A percentile compares a stretch with the other conserved stretches of the same genome.
These are phyloP conservation scores for Suillus decipiens DNA, from an alignment of 768 basidiomycete species.

Conservation along the genomic window DNA sequence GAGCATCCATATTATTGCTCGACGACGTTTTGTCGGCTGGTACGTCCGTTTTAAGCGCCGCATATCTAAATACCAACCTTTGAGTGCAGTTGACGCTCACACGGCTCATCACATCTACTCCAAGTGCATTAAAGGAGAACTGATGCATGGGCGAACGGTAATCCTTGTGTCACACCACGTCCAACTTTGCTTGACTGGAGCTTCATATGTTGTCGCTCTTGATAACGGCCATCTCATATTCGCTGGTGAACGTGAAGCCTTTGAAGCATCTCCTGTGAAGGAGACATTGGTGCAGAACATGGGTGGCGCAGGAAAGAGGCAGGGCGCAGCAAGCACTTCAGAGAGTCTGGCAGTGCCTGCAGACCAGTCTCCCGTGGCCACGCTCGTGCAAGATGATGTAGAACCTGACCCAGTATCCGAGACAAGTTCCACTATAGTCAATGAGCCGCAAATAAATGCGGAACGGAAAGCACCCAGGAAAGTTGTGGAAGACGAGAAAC, in stretches of 20 bases:
- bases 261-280: slow-evolving; percentile 69
- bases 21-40: slow-evolving; percentile 75
- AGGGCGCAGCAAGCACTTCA: slow-evolving; percentile 36
- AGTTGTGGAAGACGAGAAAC: slow-evolving; percentile 80
- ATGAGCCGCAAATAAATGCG: slow-evolving; percentile 36
- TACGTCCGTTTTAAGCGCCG: slow-evolving; percentile 17
- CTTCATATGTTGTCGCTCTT: slow-evolving; percentile 79
- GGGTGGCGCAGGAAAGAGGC: slow-evolving; percentile 39
- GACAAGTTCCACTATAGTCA: slow-evolving; percentile 45
- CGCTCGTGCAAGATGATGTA: slow-evolving; percentile 20
- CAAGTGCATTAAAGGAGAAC: slow-evolving; percentile 76
- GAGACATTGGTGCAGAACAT: slow-evolving; percentile 64
- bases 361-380: slow-evolving; percentile 20
- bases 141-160: slow-evolving; percentile 78
- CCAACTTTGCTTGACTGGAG: slow-evolving; percentile 80
- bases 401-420: slow-evolving; percentile 34
- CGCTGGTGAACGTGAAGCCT: slow-evolving; percentile 64
- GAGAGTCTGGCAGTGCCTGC: slow-evolving; percentile 10
- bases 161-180: slow-evolving; percentile 95
- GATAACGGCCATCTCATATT: slow-evolving; percentile 73
- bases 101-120: slow-evolving; percentile 83
- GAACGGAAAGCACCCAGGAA: slow-evolving; percentile 67
- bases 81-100: slow-evolving; percentile 70
- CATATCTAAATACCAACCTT: neutral
- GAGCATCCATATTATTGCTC: slow-evolving; percentile 77